Conservation (phyloP, 2,329 filamentous ascomycete genomes). For the Cercospora citrullina region DNA sequence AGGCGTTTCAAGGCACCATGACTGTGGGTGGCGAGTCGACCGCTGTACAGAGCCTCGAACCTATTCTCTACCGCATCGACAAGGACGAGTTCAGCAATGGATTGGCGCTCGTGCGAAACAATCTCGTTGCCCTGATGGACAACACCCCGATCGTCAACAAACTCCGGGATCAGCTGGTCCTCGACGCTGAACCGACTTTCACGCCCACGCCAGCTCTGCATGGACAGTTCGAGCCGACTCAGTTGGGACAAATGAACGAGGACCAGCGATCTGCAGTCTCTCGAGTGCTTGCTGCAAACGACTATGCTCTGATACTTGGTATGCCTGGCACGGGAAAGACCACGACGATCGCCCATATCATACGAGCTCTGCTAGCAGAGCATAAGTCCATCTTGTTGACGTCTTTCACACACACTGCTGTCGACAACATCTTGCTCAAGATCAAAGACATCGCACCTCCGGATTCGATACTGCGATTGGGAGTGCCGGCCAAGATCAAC, state of each 20-base stretch:
- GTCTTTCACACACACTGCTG: conserved; percentile 95
- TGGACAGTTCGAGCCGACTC: conserved; percentile 28
- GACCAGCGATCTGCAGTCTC: conserved; percentile 85
- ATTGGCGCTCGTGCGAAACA: conserved; percentile 92
- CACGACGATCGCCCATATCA: conserved; percentile 96
- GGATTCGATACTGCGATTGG: conserved; percentile 80
- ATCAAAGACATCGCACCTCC: conserved; percentile 59
- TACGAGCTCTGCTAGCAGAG: conserved; percentile 81
- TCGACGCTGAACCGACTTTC: conserved; percentile 72
- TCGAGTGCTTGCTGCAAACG: conserved; percentile 92
- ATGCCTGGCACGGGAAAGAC: conserved; percentile 99
- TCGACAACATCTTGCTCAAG: conserved; percentile 96
- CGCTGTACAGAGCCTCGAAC: conserved; percentile 44
- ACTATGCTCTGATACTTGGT: conserved; percentile 94
- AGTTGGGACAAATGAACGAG: conserved; percentile 64
- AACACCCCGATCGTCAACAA: conserved; percentile 44
- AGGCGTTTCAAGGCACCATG: conserved; percentile 90
- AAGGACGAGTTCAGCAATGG: conserved; percentile 99
- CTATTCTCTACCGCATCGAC: conserved; percentile 78
- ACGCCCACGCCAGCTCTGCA: conserved; percentile 32
- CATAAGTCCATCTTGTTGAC: conserved; percentile 91
- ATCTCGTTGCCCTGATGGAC: conserved; percentile 86
- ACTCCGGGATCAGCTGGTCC: conserved; percentile 77
- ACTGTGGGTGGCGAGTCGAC: conserved; percentile 59
- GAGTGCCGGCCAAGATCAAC: conserved; percentile 81